Evolutionary conservation across 768 basidiomycete genomes (phyloP), one percentile per base, ranked within the genome.

Genomic region (Phylloporus scabripes): DNA sequence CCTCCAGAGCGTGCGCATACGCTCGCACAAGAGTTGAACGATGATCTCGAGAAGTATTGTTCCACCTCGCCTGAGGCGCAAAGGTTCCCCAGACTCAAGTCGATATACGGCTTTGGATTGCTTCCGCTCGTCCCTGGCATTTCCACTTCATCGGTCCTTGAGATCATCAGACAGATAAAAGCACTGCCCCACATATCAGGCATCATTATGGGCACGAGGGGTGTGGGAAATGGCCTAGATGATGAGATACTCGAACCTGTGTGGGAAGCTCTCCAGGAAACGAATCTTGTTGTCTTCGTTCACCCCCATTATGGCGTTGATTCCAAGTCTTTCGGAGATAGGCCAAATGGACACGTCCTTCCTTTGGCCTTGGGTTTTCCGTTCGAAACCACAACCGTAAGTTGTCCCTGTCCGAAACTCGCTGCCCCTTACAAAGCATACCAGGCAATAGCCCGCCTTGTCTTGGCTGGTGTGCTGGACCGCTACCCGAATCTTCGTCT

Each of bases 231-330:
- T 45, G 91, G 91, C 1, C 69, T 94, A 20, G 91, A 94, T 57
- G 91, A 93, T 59, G 77, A 76, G 24, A 76, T 73, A 5, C 77
- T 94, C 40, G 85, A 92, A 57, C 83, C 85, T 0, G 74, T 94
- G 12, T 94, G 89, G 88, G 76, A 74, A n/a, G 85, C 86, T 14
- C 75, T 93, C 34, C 81, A 83, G 48, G 70, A 75, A 38, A 74
- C 81, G 1, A 79, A 78, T 3, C 76, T 94, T 8, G 83, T 89
- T 18, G 79, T 87, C 18, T 93, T 93, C 70, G 64, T 93, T 26
- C 90, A 92, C 58, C 90, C 89, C 7, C 91, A 93, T 63, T 92
- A 92, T 61, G 87, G 88, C 10, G 78, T 93, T 20, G 83, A 83
- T 56, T 68, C 69, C n/a, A 76, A 76, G 39, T 80, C 79, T 4